Evolutionary conservation across 495 filamentous ascomycete genomes (phyloP), one percentile per base, ranked within the genome.

Genomic region (Podospora pseudopauciseta): DNA sequence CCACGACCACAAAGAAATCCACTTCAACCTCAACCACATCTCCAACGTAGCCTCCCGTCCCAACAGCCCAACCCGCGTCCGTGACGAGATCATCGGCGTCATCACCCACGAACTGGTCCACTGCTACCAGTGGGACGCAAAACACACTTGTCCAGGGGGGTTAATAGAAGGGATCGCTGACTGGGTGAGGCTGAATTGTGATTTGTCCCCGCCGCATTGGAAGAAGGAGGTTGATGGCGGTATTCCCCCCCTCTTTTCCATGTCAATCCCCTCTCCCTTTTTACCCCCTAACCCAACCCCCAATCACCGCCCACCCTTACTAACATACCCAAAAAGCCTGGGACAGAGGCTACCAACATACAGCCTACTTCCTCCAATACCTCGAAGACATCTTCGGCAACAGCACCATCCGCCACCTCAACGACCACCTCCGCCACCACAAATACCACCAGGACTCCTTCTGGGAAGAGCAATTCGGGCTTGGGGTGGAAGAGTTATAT

Each of bases 41-140:
- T 70, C 74, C 44, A 66, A 77, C 16, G 75, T 79, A 65, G 39
- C 39, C 39, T 76, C 81, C 66, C 78, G 82, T 2, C 1, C 73
- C 0, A 49, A 5, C 2, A 16, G 13, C 13, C 39, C 39, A 13
- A 64, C 78, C 2, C 81, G 81, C 15, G 77, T 76, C 16, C 60
- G 77, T n/a, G 72, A 85, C 39, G 95, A 99, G 80, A 88, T 98
- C 66, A 78, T 83, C 13, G 95, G 95, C 54, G 92, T 99, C 2
- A 73, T 99, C 9, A 87, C 88, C 0, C 95, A 99, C 77, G 95
- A 99, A 79, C 89, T 97, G 69, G 95, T 98, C 13, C 95, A 99
- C 76, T 97, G 94, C 80, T 96, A 91, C 80, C 95, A 99, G 76
- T 92, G 91, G 78, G 87, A 91, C 64, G 90, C 84, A 1, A 80